Conservation (phyloP, 192 early-diverging fungal genomes). For the Jimgerdemannia flammicorona region DNA sequence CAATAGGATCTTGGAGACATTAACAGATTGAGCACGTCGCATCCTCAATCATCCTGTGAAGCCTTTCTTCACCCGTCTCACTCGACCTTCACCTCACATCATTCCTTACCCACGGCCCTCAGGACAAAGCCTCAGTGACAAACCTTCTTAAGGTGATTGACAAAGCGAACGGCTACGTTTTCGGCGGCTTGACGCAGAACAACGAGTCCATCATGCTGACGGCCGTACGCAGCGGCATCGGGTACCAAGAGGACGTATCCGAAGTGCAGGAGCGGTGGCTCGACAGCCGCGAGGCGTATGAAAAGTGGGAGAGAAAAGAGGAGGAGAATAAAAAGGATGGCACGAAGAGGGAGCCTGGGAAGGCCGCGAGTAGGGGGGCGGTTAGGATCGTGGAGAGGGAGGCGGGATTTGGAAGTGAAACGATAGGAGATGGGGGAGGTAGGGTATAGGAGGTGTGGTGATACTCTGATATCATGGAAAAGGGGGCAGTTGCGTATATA, state of each 20-base stretch:
- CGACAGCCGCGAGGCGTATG: constrained; percentile 9
- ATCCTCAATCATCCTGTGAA: background rate
- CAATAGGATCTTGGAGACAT: background rate
- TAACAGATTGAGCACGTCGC: background rate
- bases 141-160: constrained; percentile 77
- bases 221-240: constrained; percentile 41
- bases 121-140: constrained; percentile 83
- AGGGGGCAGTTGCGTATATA: no score
- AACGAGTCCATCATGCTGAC: constrained; percentile 75
- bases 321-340: background rate
- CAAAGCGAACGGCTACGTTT: constrained; percentile 89
- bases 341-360: background rate
- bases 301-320: background rate
- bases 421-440: background rate
- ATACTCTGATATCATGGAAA: no score
- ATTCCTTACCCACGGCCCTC: constrained; percentile 23
- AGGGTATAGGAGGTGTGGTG: background rate
- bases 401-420: background rate
- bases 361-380: background rate
- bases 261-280: constrained; percentile 48
- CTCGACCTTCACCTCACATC: no score
- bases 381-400: background rate
- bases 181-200: constrained; percentile 71
- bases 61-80: background rate
- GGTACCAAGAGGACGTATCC: constrained; percentile 27